Conservation (phyloP, 768 basidiomycete species). For the Lactarius pseudohatsudake region DNA sequence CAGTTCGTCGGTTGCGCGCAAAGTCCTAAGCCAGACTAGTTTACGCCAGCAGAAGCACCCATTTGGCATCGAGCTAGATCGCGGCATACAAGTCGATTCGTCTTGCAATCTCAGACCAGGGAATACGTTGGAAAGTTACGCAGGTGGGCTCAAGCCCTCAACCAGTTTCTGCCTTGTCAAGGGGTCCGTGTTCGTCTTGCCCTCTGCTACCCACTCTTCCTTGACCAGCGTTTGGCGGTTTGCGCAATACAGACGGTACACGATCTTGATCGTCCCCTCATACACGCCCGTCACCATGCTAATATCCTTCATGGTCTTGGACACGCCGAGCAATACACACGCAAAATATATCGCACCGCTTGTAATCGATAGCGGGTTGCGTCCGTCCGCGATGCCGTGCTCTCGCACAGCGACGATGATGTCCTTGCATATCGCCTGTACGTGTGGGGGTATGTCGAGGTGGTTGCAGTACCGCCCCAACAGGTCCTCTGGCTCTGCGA, state of each 20-base stretch:
- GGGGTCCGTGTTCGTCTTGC: conserved; percentile 55
- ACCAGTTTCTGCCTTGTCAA: conserved; percentile 20
- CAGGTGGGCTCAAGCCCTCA: too few relatives aligned
- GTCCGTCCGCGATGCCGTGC: conserved; percentile 87
- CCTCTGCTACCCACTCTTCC: conserved; percentile 81
- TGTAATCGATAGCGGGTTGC: conserved; percentile 98
- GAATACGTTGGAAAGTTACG: too few relatives aligned
- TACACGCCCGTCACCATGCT: conserved; percentile 89
- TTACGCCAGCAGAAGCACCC: too few relatives aligned
- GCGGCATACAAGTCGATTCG: too few relatives aligned
- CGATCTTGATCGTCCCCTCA: conserved; percentile 91
- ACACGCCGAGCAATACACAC: conserved; percentile 72
- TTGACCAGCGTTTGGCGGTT: conserved; percentile 79
- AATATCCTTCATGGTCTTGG: conserved; percentile 81
- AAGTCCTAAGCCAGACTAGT: too few relatives aligned
- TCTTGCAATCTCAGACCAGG: too few relatives aligned
- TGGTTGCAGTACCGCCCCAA: conserved; percentile 92
- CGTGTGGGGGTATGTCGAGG: conserved; percentile 76
- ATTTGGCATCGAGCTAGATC: too few relatives aligned
- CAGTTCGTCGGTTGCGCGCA: too few relatives aligned
- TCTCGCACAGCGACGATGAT: conserved; percentile 79
- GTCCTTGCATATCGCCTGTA: conserved; percentile 81
- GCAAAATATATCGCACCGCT: conserved; percentile 97
- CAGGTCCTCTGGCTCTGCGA: conserved; percentile 78
- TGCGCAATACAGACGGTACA: conserved; percentile 74